A percentile compares a stretch with the other conserved stretches of the same genome.
Evolutionary conservation across 345 rosid species (phyloP).

Genomic region (Moricandia arvensis): DNA sequence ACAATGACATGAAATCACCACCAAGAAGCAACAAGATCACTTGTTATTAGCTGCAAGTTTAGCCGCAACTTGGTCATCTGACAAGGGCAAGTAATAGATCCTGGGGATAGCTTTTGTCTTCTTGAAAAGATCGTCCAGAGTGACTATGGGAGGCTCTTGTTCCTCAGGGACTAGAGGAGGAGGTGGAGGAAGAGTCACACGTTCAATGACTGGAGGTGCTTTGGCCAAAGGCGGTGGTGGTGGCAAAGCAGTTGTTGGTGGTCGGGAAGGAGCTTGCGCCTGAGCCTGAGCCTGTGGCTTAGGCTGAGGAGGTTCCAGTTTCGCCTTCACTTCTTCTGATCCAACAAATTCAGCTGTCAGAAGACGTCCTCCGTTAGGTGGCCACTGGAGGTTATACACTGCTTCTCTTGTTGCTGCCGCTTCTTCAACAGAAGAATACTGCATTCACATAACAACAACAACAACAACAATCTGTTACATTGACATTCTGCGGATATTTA

Average conservation of each 20-base stretch:
- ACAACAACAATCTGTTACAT: background rate
- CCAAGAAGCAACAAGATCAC: conserved; percentile 26
- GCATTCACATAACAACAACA: conserved; percentile 33
- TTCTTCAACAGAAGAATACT: conserved; percentile 89
- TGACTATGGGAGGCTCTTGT: conserved; percentile 78
- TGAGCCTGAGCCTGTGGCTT: conserved; percentile 51
- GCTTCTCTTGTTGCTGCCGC: conserved; percentile 85
- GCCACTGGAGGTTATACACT: conserved; percentile 92
- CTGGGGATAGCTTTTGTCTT: conserved; percentile 96
- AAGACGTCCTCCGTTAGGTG: conserved; percentile 83
- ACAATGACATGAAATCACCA: conserved; percentile 7
- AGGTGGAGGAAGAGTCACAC: conserved; percentile 55
- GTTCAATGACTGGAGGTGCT: conserved; percentile 51
- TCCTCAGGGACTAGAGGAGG: conserved; percentile 52
- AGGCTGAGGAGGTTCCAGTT: conserved; percentile 58
- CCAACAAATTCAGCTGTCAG: conserved; percentile 86
- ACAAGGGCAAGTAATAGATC: conserved; percentile 88
- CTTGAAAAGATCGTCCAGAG: conserved; percentile 89
- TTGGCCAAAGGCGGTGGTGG: conserved; percentile 61
- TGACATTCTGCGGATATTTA: background rate
- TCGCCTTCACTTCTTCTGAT: conserved; percentile 70
- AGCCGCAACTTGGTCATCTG: conserved; percentile 82
- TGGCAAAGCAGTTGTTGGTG: conserved; percentile 50
- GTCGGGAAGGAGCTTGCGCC: conserved; percentile 33
- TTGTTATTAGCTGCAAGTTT: conserved; percentile 52